Evolutionary conservation across 208 protist species (phyloP).

Genomic region (Crithidia brevicula): DNA sequence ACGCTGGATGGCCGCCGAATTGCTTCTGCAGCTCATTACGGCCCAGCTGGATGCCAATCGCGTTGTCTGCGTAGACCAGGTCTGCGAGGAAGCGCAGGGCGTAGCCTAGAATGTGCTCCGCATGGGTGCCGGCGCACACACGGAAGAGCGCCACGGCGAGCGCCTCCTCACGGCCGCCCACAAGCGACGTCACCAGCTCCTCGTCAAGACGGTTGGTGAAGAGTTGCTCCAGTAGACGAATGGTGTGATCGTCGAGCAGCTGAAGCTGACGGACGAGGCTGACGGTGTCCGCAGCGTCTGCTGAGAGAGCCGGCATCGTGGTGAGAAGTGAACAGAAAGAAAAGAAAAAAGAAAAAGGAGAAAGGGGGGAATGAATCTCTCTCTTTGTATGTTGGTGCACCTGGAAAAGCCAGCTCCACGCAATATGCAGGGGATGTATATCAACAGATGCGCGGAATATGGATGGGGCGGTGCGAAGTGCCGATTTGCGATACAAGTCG

Average conservation of each 20-base stretch:
- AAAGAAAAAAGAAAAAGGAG: slow-evolving; percentile 1
- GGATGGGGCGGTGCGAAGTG: no score
- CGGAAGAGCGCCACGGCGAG: slow-evolving; percentile 70
- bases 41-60: slow-evolving; percentile 63
- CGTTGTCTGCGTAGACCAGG: slow-evolving; percentile 47
- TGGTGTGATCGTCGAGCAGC: slow-evolving; percentile 60
- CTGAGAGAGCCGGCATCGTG: slow-evolving; percentile 68
- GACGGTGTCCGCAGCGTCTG: slow-evolving; percentile 72
- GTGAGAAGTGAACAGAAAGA: slow-evolving; percentile 3
- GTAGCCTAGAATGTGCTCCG: slow-evolving; percentile 62
- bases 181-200: slow-evolving; percentile 58
- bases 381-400: no score
- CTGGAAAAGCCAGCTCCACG: no score
- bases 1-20: slow-evolving; percentile 58
- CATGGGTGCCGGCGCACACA: slow-evolving; percentile 45
- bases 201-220: slow-evolving; percentile 65
- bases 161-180: slow-evolving; percentile 53
- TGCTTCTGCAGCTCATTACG: slow-evolving; percentile 35
- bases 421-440: no score
- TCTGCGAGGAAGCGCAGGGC: slow-evolving; percentile 83
- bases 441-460: no score
- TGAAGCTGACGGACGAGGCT: slow-evolving; percentile 66
- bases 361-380: no score
- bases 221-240: slow-evolving; percentile 79
- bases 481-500: no score